Conservation (phyloP, 2,329 filamentous ascomycete genomes). For the Fusarium paranaense region DNA sequence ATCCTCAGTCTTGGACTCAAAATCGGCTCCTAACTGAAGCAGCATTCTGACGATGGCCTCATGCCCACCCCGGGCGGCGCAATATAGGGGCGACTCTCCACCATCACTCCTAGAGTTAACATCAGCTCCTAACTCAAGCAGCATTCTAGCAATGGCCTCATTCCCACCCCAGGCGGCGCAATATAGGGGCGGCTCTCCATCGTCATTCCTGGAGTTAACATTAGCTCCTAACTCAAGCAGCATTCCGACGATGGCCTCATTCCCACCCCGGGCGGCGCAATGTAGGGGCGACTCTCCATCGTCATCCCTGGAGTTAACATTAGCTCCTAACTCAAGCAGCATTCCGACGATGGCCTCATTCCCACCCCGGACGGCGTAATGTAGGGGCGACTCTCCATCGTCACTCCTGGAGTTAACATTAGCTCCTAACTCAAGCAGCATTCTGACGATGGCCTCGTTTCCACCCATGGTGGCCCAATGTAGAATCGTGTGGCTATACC, state of each 20-base stretch:
- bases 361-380: neutral
- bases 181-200: fast-evolving
- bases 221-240: neutral
- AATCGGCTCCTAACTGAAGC: neutral
- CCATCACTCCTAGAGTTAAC: fast-evolving
- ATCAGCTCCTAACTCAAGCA: neutral
- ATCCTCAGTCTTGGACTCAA: neutral
- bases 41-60: neutral
- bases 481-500: neutral
- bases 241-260: neutral
- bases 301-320: neutral
- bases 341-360: neutral
- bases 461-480: neutral
- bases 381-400: neutral
- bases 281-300: neutral
- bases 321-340: neutral
- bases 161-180: no score
- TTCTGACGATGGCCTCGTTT: no score
- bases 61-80: no score
- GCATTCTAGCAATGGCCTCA: neutral
- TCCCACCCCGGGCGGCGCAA: neutral
- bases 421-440: no score
- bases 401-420: no score
- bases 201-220: fast-evolving
- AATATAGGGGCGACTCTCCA: neutral